Evolutionary conservation across 768 basidiomycete species (phyloP), one percentile per base, ranked within the genome.

Genomic region (Neoboletus magnificus): DNA sequence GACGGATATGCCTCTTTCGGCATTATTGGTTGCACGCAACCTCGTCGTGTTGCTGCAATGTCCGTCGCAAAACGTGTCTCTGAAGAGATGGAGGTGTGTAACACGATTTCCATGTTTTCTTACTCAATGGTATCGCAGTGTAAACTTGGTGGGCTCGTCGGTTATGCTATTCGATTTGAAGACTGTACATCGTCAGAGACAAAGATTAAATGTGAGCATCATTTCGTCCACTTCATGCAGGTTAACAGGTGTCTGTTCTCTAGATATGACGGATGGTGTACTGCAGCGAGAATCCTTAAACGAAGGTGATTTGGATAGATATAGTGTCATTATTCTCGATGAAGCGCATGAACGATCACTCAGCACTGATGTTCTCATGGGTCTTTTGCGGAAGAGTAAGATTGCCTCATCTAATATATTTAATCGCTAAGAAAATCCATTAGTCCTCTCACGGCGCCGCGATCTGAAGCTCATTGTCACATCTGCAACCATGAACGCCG

Each of bases 61-160:
- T 95, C 92, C 11, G 97, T 98, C 8, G 97, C 97, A n/a, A 98
- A 99, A 76, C 94, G 97, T 72, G 97, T 99, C 55, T 94, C 93
- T 66, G 97, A 99, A 68, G 97, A 99, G 74, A 98, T 99, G 89
- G 92, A 97, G 83, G 91, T 91, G 44, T 52, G 83, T 67, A 41
- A 50, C 44, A 3, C 13, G 40, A 23, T 53, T 22, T 49, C 23
- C 47, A 30, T 13, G 18, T 23, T 42, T 44, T 40, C 23, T 52
- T 46, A 32, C 50, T 63, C 2, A 68, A 48, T 15, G 45, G 45
- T 42, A 27, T 47, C 15, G 10, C 54, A 91, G 87, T 93, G 91
- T 73, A 90, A 93, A 74, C 82, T 98, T 1, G 97, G 96, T 8
- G 79, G 81, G 4, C 86, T 85, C 1, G 97, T 99, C 20, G 97